Conservation (phyloP, 768 basidiomycete species). For the Mycena alexandri region DNA sequence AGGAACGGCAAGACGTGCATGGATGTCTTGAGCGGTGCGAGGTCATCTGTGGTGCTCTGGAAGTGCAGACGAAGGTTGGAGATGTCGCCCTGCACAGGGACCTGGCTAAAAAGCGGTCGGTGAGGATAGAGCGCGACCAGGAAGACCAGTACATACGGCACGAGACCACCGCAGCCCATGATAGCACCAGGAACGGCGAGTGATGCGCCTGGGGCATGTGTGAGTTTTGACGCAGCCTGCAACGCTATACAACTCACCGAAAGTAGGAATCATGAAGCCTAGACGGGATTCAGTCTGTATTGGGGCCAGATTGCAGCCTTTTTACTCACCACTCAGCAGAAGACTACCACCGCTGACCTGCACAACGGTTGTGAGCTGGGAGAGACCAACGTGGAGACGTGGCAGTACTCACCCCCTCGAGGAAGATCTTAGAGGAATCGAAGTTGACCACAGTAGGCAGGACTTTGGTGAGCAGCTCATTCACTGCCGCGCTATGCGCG, state of each 20-base stretch:
- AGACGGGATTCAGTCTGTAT: neutral
- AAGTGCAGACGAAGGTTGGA: slow-evolving; percentile 42
- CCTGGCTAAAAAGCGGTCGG: slow-evolving; percentile 36
- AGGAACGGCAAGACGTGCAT: slow-evolving; percentile 33
- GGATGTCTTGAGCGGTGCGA: slow-evolving; percentile 38
- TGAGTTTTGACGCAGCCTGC: no score
- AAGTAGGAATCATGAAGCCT: slow-evolving; percentile 45
- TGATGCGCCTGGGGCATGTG: slow-evolving; percentile 26
- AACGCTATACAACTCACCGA: slow-evolving; percentile 18
- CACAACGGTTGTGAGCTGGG: neutral
- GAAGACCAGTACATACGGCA: slow-evolving; percentile 33
- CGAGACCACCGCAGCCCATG: slow-evolving; percentile 44
- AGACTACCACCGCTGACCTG: slow-evolving; percentile 43
- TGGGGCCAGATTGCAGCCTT: no score
- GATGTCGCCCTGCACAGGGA: slow-evolving; percentile 43
- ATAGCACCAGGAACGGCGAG: slow-evolving; percentile 42
- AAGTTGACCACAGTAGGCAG: slow-evolving; percentile 45
- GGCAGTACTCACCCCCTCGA: slow-evolving; percentile 40
- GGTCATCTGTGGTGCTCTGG: slow-evolving; percentile 44
- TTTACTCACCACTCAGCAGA: slow-evolving; percentile 40
- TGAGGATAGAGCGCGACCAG: neutral
- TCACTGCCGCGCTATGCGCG: slow-evolving; percentile 46
- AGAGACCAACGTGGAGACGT: neutral
- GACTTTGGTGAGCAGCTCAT: slow-evolving; percentile 44
- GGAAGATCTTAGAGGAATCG: slow-evolving; percentile 42